Evolutionary conservation across 176 grass and related monocot genomes (phyloP).

Genomic region (barley (Hordeum vulgare)): DNA sequence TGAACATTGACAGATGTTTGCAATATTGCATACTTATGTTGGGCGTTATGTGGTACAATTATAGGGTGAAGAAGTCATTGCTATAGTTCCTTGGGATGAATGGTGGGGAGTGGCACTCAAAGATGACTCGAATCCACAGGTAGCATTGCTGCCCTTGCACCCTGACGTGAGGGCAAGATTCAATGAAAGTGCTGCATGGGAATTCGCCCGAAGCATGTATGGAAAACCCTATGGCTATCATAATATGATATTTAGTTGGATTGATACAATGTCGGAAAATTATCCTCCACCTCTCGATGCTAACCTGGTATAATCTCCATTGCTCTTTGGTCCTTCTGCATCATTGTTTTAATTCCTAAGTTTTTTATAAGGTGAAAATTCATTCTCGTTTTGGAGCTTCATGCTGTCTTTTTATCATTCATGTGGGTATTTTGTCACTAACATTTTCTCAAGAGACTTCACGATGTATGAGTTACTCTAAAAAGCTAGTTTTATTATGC

Average conservation of each 20-base stretch:
- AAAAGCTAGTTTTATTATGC: background rate
- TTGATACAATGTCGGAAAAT: slow-evolving; percentile 79
- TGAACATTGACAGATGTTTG: background rate
- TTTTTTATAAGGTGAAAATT: background rate
- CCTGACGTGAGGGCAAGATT: slow-evolving; percentile 68
- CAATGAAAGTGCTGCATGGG: slow-evolving; percentile 84
- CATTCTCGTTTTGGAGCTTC: background rate
- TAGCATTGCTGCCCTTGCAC: slow-evolving; percentile 78
- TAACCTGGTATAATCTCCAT: slow-evolving; percentile 71
- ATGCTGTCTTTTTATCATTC: background rate
- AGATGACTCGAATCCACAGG: slow-evolving; percentile 89
- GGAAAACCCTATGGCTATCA: slow-evolving; percentile 98
- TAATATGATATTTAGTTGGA: slow-evolving; percentile 99
- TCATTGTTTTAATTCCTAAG: background rate
- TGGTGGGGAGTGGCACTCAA: slow-evolving; percentile 92
- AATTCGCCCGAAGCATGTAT: slow-evolving; percentile 72
- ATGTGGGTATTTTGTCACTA: background rate
- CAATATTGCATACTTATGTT: background rate
- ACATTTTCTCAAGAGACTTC: background rate
- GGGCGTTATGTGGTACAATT: background rate
- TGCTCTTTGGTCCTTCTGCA: background rate
- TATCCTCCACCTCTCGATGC: slow-evolving; percentile 92
- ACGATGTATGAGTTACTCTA: background rate
- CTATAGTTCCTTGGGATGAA: slow-evolving; percentile 86
- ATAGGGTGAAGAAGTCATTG: slow-evolving; percentile 94